Evolutionary conservation across 1,284 basidiomycete species (phyloP), one percentile per base, ranked within the genome.

Genomic region (Papiliotrema fonsecae): DNA sequence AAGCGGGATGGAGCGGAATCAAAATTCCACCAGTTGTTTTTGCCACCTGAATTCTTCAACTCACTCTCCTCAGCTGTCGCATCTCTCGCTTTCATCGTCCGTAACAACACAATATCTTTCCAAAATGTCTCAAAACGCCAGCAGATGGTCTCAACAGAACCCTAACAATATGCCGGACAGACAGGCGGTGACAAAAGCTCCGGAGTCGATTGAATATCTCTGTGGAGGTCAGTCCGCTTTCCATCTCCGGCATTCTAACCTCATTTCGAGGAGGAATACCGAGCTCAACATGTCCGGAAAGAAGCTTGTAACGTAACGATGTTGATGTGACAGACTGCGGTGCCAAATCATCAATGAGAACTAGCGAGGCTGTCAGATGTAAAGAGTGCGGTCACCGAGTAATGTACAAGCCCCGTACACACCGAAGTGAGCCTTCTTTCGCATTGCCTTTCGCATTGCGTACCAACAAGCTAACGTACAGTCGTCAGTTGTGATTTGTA

Each of bases 391-490:
- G 94, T 2, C 94, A 97, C 73, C 84, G 94, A 56, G 93, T 98
- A 72, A 96, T 98, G 90, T 97, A 97, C 78, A 98, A 98, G 78
- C 96, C 96, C 75, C 78, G 94, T 62, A 97, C 93, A 19, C 89
- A 84, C 70, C 80, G 90, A 78, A 96, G 94, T 97, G 69, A 71
- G 88, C 83, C 4, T 28, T 27, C 30, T 35, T 10, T 26, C 27
- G 19, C 39, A 10, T 14, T 36, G 13, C n/a, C n/a, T 42, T 14
- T 19, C n/a, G 9, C 16, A 10, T 4, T n/a, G 36, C 4, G 39
- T 47, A 10, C 4, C 9, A 36, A 36, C 36, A n/a, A 21, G 40
- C 35, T 38, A 25, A 37, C 32, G 30, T 41, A 22, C 19, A 21
- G 31, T 42, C 19, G 24, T 38, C 16, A 21, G 21, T 26, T 4